Evolutionary conservation across 2,329 filamentous ascomycete species (phyloP).

Genomic region (Aspergillus quadricinctus): DNA sequence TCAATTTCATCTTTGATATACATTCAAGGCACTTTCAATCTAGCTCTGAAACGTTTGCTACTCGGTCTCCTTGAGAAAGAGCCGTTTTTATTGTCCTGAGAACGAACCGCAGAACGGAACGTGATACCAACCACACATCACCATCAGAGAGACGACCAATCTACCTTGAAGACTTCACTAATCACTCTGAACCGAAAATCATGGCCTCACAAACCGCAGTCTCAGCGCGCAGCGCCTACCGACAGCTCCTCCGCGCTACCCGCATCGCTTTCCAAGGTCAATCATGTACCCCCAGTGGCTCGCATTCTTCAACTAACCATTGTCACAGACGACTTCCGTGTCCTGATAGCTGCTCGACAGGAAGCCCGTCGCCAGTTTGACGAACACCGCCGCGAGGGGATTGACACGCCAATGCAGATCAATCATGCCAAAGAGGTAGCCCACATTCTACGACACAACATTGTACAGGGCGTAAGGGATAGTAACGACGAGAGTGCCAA

Average conservation of each 20-base stretch:
- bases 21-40: background rate
- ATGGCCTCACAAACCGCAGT: constrained; percentile 32
- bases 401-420: constrained; percentile 61
- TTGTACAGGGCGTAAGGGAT: constrained; percentile 71
- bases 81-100: background rate
- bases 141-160: background rate
- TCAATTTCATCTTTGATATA: background rate
- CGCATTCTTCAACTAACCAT: background rate
- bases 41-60: background rate
- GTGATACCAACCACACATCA: background rate
- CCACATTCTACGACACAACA: constrained; percentile 71
- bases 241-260: constrained; percentile 74
- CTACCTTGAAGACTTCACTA: background rate
- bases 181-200: background rate
- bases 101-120: background rate
- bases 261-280: constrained; percentile 78
- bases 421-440: constrained; percentile 79
- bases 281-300: constrained; percentile 4
- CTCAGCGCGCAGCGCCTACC: constrained; percentile 72
- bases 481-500: constrained; percentile 28
- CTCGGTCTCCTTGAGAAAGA: background rate
- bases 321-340: constrained; percentile 61
- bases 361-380: constrained; percentile 74
- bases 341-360: constrained; percentile 65
- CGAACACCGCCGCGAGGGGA: constrained; percentile 57